These are phyloP conservation scores for Leptosphaerulina australis DNA, from an alignment of 2,329 filamentous ascomycete genomes.

Conservation along the genomic window DNA sequence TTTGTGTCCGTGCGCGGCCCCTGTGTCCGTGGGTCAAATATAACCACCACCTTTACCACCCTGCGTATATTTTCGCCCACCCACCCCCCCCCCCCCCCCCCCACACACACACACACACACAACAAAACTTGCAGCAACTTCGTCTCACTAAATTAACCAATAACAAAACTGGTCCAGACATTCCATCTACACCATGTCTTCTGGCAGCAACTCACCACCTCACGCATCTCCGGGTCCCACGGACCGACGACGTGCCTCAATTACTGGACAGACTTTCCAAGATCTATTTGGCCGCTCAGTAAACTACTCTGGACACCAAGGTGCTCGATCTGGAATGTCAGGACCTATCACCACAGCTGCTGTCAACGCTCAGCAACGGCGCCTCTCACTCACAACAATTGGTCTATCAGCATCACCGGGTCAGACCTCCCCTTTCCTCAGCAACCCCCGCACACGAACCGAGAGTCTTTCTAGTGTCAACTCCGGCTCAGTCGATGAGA, in stretches of 20 bases:
- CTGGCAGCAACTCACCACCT: conserved; percentile 50
- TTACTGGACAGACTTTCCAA: conserved; percentile 57
- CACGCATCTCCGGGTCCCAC: conserved; percentile 45
- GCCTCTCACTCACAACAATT: conserved; percentile 57
- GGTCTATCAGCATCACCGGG: conserved; percentile 54
- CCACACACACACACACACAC: conserved; percentile 1
- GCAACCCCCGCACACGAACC: conserved; percentile 47
- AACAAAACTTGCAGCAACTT: conserved; percentile 2
- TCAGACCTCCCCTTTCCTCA: conserved; percentile 51
- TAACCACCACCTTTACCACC: no score
- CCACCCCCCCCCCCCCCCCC: no score
- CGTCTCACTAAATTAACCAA: neutral
- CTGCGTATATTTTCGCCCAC: no score
- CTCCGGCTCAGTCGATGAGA: conserved; percentile 56
- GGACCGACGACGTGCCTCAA: conserved; percentile 53
- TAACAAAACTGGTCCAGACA: conserved; percentile 4
- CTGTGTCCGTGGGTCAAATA: no score
- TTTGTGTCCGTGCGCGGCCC: no score
- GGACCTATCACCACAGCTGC: conserved; percentile 58
- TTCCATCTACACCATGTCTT: conserved; percentile 41
- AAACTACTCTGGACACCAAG: conserved; percentile 43
- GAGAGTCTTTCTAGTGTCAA: conserved; percentile 57
- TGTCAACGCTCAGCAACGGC: conserved; percentile 56
- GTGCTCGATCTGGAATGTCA: conserved; percentile 41
- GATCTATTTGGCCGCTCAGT: conserved; percentile 53